Evolutionary conservation across 495 filamentous ascomycete genomes (phyloP), one percentile per base, ranked within the genome.

Genomic region (Ascodesmis nigricans): DNA sequence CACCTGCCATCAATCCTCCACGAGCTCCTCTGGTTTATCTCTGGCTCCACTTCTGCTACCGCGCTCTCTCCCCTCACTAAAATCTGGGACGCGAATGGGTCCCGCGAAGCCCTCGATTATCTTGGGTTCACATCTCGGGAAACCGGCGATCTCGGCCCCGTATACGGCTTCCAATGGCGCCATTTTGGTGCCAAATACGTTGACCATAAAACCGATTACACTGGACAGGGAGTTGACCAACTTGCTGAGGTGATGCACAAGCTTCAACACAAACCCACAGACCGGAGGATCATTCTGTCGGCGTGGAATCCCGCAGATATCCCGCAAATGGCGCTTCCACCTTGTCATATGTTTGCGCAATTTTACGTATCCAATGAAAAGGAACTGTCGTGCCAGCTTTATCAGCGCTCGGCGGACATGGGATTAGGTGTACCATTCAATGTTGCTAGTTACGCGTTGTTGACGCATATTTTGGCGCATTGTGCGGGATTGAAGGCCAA

Each of bases 291-390:
- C 41, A 78, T 97, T 41, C 62, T 97, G 36, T 73, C 62, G 36
- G 87, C 87, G 0, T 97, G 87, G 87, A 95, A 95, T 50, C 80
- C 80, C 2, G 65, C 66, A 3, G 87, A 92, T 53, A 46, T 97
- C 45, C 56, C 56, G 29, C 71, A 77, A 54, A 97, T 95, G 87
- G 87, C 81, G 1, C 63, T 97, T 13, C 87, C 87, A 42, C 87
- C 90, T 3, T 97, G 87, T 50, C 87, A 95, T 54, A 91, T 97
- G 87, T 92, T 97, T 58, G 84, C 84, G 9, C 90, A 95, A 57
- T 95, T 95, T 49, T 93, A 93, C 47, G 83, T 97, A 23, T 78
- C 73, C 1, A 48, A 53, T 8, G 64, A 62, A 41, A 81, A 82
- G 2, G 62, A 73, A 17, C 59, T 93, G 14, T 72, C 77, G 47